These are phyloP conservation scores for Hawksworthiomyces lignivorus DNA, from an alignment of 2,329 filamentous ascomycete species.

Conservation along the genomic window DNA sequence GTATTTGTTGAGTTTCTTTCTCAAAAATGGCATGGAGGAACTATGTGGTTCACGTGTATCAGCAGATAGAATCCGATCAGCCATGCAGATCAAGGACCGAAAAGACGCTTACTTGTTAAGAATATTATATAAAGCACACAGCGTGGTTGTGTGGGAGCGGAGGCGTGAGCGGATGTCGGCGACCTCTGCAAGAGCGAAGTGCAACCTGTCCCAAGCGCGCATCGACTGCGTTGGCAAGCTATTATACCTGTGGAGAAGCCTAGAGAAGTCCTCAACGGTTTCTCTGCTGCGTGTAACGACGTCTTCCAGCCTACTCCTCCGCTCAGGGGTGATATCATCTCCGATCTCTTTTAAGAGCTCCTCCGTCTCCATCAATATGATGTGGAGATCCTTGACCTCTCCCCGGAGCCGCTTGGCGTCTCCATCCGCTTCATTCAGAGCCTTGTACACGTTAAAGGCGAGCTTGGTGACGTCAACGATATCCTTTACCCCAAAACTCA, in stretches of 20 bases:
- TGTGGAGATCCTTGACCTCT: constrained; percentile 21
- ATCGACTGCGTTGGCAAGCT: constrained; percentile 20
- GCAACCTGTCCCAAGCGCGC: constrained; percentile 22
- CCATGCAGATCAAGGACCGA: too few species aligned
- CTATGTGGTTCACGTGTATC: too few species aligned
- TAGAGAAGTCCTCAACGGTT: constrained; percentile 18
- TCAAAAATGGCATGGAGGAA: constrained; percentile 19
- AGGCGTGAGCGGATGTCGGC: constrained; percentile 19
- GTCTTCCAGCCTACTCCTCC: constrained; percentile 14
- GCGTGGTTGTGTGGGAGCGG: constrained; percentile 18
- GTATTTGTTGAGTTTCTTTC: constrained; percentile 19
- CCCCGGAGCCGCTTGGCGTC: constrained; percentile 19
- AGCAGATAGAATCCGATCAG: too few species aligned
- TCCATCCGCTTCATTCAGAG: constrained; percentile 21
- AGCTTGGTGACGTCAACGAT: constrained; percentile 1
- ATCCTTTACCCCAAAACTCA: constrained; percentile 15
- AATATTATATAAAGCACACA: constrained; percentile 20
- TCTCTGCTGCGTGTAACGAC: constrained; percentile 15
- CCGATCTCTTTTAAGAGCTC: constrained; percentile 17
- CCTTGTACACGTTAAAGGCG: constrained; percentile 20
- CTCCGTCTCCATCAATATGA: constrained; percentile 21
- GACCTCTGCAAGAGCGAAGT: constrained; percentile 20
- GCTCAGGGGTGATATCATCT: constrained; percentile 16
- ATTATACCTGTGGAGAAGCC: constrained; percentile 19
- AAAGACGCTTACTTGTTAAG: constrained; percentile 16